A percentile compares a stretch with the other conserved stretches of the same genome.
phyloP scores from a whole-genome alignment of 495 filamentous ascomycete genomes.

The Glarea lozoyensis region DNA sequence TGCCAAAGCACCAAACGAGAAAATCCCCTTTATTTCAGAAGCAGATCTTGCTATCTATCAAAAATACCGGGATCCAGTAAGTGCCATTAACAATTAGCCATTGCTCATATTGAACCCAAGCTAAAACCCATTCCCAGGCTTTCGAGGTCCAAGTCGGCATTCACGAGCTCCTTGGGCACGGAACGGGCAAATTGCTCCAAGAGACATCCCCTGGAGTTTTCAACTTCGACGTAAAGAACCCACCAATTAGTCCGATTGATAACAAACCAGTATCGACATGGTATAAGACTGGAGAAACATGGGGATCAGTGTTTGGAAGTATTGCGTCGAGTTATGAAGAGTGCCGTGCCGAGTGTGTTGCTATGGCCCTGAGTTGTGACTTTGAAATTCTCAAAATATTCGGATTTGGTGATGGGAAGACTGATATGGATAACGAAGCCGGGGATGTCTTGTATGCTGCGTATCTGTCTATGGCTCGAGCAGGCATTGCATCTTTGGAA shows the following conservation, averaged over 20 bases:
- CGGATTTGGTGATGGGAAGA: slow-evolving; percentile 69
- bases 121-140: no score
- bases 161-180: slow-evolving; percentile 92
- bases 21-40: slow-evolving; percentile 76
- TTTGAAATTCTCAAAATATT: slow-evolving; percentile 85
- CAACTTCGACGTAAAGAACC: slow-evolving; percentile 78
- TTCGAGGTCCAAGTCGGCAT: slow-evolving; percentile 95
- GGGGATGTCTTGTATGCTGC: slow-evolving; percentile 77
- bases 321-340: slow-evolving; percentile 79
- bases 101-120: no score
- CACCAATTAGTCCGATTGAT: slow-evolving; percentile 72
- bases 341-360: slow-evolving; percentile 71
- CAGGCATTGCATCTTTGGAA: slow-evolving; percentile 75
- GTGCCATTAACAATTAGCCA: no score
- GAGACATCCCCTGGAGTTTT: slow-evolving; percentile 72
- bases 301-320: slow-evolving; percentile 84
- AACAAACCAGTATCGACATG: slow-evolving; percentile 69
- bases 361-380: slow-evolving; percentile 87
- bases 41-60: slow-evolving; percentile 69
- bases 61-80: slow-evolving; percentile 65
- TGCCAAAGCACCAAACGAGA: slow-evolving; percentile 83
- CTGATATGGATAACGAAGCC: slow-evolving; percentile 63
- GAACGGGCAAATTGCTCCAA: slow-evolving; percentile 89
- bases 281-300: slow-evolving; percentile 92
- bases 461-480: slow-evolving; percentile 88